phyloP scores from a whole-genome alignment of 345 rosid genomes.

The Rhodamnia argentea region DNA sequence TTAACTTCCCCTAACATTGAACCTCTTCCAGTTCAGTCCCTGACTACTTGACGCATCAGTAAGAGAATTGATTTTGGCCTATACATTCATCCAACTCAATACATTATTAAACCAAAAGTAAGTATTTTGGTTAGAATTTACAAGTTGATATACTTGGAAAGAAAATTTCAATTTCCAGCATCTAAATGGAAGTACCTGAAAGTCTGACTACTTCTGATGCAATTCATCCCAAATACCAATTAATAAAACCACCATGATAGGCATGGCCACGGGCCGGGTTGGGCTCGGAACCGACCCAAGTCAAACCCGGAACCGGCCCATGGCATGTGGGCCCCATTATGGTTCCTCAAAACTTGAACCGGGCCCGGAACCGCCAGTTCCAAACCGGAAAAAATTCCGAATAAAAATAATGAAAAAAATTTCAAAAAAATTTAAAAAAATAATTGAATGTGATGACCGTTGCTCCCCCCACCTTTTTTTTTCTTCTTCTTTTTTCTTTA shows the following conservation, averaged over 20 bases:
- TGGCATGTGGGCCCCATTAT: no score
- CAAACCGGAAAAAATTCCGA: no score
- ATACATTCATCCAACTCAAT: background rate
- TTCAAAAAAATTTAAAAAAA: no score
- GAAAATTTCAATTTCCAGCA: background rate
- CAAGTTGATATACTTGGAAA: background rate
- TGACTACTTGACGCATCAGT: background rate
- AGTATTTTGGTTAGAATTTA: background rate
- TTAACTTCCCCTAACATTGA: background rate
- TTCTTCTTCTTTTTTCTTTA: no score
- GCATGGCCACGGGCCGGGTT: no score
- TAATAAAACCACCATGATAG: background rate
- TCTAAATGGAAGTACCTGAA: background rate
- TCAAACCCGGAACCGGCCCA: no score
- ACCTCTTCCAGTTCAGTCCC: background rate
- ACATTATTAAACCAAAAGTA: background rate
- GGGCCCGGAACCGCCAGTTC: no score
- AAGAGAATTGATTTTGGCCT: background rate
- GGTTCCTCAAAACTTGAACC: no score
- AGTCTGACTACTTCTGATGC: background rate
- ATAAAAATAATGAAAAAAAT: no score
- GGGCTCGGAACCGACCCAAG: no score
- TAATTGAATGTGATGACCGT: no score
- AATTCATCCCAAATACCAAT: background rate
- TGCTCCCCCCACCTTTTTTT: no score